These are phyloP conservation scores for Fusarium buxicola DNA, from an alignment of 2,329 filamentous ascomycete genomes.

Conservation along the genomic window DNA sequence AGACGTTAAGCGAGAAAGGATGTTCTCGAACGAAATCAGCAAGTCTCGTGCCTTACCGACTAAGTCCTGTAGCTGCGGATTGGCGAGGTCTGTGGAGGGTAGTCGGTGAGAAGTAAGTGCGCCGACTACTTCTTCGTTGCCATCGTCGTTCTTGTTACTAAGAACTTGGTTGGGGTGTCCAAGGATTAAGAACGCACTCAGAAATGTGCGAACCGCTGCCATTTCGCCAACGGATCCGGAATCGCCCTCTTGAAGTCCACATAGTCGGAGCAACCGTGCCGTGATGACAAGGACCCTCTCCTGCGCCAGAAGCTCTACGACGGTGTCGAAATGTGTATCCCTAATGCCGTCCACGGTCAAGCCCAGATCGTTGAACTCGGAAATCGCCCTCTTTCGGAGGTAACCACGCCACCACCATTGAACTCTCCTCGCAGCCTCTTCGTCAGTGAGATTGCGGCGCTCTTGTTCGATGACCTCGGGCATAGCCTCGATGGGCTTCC, in stretches of 20 bases:
- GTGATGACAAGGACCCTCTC: slow-evolving; percentile 74
- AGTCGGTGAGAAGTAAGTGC: slow-evolving; percentile 47
- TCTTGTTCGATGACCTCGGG: slow-evolving; percentile 64
- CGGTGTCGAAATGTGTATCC: slow-evolving; percentile 78
- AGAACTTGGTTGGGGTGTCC: slow-evolving; percentile 83
- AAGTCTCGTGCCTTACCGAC: slow-evolving; percentile 83
- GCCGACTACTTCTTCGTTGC: slow-evolving; percentile 64
- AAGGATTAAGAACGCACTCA: slow-evolving; percentile 83
- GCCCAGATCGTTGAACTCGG: slow-evolving; percentile 73
- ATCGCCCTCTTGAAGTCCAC: slow-evolving; percentile 75
- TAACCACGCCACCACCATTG: slow-evolving; percentile 77
- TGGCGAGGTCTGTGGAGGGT: slow-evolving; percentile 62
- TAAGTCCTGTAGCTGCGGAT: slow-evolving; percentile 75
- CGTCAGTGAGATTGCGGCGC: slow-evolving; percentile 61
- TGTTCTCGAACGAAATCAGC: slow-evolving; percentile 81
- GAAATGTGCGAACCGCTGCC: slow-evolving; percentile 78
- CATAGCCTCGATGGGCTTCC: slow-evolving; percentile 62
- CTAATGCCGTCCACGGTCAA: slow-evolving; percentile 77
- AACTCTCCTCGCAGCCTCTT: slow-evolving; percentile 73
- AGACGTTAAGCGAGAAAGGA: slow-evolving; percentile 72
- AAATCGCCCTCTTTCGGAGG: slow-evolving; percentile 68
- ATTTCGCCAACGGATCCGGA: slow-evolving; percentile 73
- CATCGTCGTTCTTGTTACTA: slow-evolving; percentile 75
- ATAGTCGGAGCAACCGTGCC: slow-evolving; percentile 74
- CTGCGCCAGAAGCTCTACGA: slow-evolving; percentile 74